Evolutionary conservation across 768 basidiomycete species (phyloP).

Genomic region (Paxillus involutus): DNA sequence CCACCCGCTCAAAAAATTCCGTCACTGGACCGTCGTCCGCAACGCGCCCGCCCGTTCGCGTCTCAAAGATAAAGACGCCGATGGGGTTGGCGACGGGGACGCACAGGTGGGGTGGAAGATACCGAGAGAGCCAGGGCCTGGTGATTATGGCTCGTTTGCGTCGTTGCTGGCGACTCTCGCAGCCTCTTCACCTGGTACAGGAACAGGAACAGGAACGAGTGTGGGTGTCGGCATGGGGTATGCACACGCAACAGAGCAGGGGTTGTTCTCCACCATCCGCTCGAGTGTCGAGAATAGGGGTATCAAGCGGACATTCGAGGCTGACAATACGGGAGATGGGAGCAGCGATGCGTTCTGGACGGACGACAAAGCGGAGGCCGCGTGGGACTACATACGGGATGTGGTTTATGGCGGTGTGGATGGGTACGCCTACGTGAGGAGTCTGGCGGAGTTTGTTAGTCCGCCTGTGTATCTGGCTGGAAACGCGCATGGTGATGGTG

Average conservation of each 20-base stretch:
- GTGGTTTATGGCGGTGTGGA: conserved; percentile 81
- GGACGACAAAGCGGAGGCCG: conserved; percentile 46
- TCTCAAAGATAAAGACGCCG: conserved; percentile 53
- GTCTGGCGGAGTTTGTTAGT: conserved; percentile 70
- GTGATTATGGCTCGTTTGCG: conserved; percentile 66
- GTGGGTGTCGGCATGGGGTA: conserved; percentile 9
- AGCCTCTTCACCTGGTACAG: conserved; percentile 27
- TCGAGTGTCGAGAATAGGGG: conserved; percentile 34
- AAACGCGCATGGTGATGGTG: no score
- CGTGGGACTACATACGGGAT: conserved; percentile 66
- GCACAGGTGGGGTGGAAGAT: conserved; percentile 43
- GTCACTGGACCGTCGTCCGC: conserved; percentile 63
- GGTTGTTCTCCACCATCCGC: conserved; percentile 35
- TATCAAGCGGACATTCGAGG: conserved; percentile 17
- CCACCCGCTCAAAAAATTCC: conserved; percentile 32
- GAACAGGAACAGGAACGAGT: conserved; percentile 11
- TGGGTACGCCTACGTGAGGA: conserved; percentile 73
- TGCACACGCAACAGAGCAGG: conserved; percentile 15
- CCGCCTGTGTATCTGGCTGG: conserved; percentile 18
- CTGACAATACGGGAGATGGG: conserved; percentile 13
- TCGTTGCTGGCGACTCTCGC: conserved; percentile 45
- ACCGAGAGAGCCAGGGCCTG: conserved; percentile 51
- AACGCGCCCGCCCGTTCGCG: conserved; percentile 48
- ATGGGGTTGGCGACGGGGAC: conserved; percentile 29
- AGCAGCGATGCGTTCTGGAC: conserved; percentile 45